Percentiles rank a stretch among this genome's conserved stretches.
These are phyloP conservation scores for Theobroma cacao DNA, from an alignment of 345 rosid species.

Conservation along the genomic window DNA sequence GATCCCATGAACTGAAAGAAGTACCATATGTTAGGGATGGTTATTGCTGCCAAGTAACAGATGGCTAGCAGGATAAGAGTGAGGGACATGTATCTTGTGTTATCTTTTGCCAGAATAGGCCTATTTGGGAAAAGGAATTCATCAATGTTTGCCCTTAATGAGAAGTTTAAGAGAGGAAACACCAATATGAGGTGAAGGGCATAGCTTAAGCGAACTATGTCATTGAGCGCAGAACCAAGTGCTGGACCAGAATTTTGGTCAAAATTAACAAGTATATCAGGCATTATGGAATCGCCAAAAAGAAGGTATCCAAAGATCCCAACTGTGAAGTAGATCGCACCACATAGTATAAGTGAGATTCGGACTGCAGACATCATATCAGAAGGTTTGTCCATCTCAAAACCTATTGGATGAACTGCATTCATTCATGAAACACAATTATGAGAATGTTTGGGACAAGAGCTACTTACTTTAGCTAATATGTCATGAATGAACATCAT, in stretches of 20 bases:
- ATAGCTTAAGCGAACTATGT: conserved; percentile 64
- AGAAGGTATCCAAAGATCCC: conserved; percentile 80
- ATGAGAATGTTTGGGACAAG: neutral
- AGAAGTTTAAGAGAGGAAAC: conserved; percentile 82
- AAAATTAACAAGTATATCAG: conserved; percentile 78
- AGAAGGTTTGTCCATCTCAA: conserved; percentile 60
- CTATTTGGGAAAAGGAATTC: conserved; percentile 61
- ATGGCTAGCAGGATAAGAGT: conserved; percentile 41
- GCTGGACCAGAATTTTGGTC: conserved; percentile 53
- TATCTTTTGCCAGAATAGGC: conserved; percentile 44
- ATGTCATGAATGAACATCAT: neutral
- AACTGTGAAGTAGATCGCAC: conserved; percentile 55
- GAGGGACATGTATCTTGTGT: conserved; percentile 49
- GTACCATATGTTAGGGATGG: conserved; percentile 77
- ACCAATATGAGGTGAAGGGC: conserved; percentile 82
- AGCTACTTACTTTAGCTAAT: neutral
- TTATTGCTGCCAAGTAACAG: conserved; percentile 56
- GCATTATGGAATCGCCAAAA: conserved; percentile 73
- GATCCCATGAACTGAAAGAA: conserved; percentile 86
- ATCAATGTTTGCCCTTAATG: conserved; percentile 61
- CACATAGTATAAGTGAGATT: conserved; percentile 63
- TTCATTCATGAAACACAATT: neutral
- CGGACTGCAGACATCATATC: conserved; percentile 55
- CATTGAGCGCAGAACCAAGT: conserved; percentile 56
- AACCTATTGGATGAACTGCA: conserved; percentile 84